phyloP scores from a whole-genome alignment of 208 protist genomes.

The Crithidia mellificae region DNA sequence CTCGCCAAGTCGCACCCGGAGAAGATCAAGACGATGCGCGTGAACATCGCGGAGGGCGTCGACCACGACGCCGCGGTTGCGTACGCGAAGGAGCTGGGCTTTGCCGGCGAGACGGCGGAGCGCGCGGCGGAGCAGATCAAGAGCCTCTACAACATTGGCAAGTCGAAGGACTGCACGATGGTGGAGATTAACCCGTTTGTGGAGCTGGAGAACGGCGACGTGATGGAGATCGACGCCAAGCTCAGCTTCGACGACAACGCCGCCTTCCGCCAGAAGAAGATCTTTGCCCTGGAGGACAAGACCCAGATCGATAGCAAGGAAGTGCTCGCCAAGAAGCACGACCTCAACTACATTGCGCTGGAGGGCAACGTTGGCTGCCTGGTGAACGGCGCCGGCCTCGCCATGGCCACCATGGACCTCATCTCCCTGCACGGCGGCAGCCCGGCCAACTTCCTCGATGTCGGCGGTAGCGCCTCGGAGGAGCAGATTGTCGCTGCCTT shows the following conservation, averaged over 20 bases:
- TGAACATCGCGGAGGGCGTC: slow-evolving; percentile 94
- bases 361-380: slow-evolving; percentile 98
- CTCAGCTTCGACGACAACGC: slow-evolving; percentile 99
- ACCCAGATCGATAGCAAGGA: slow-evolving; percentile 95
- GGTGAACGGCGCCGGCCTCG: slow-evolving; percentile 98
- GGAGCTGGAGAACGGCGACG: slow-evolving; percentile 93
- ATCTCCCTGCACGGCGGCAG: slow-evolving; percentile 97
- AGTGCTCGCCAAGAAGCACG: slow-evolving; percentile 94
- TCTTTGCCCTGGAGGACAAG: slow-evolving; percentile 95
- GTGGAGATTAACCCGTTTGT: slow-evolving; percentile 99
- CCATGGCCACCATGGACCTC: slow-evolving; percentile 99
- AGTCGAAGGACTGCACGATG: slow-evolving; percentile 96
- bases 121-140: slow-evolving; percentile 94
- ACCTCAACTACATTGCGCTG: slow-evolving; percentile 99
- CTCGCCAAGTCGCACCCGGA: slow-evolving; percentile 95
- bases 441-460: slow-evolving; percentile 99
- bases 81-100: slow-evolving; percentile 92
- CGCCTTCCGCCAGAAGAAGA: slow-evolving; percentile 95
- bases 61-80: slow-evolving; percentile 77
- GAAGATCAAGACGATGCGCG: slow-evolving; percentile 94
- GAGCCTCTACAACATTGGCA: slow-evolving; percentile 97
- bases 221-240: slow-evolving; percentile 99
- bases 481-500: slow-evolving; percentile 97
- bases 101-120: slow-evolving; percentile 72
- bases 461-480: slow-evolving; percentile 94